A percentile compares a stretch with the other conserved stretches of the same genome.
Conservation (phyloP, 805 yeast species). For the Myxozyma lipomycoides region DNA sequence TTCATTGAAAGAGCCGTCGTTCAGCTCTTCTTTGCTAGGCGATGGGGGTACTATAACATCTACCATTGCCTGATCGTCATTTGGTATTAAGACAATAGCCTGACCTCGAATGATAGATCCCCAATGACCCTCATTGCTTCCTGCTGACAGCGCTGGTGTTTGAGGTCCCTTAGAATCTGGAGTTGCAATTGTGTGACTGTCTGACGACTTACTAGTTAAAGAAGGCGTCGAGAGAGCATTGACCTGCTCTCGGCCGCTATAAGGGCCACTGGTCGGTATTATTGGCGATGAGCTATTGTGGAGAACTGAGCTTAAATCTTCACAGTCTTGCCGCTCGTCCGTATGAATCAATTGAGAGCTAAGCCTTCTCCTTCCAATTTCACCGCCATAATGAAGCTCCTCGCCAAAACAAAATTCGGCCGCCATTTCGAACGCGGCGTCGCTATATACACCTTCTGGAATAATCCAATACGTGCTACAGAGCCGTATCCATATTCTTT, state of each 20-base stretch:
- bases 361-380: constrained; percentile 7
- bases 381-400: constrained; percentile 38
- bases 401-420: constrained; percentile 19
- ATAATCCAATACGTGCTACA: constrained; percentile 38
- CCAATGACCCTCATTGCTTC: constrained; percentile 3
- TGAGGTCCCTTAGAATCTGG: background rate
- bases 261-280: background rate
- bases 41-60: constrained; percentile 17
- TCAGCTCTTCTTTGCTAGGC: constrained; percentile 1
- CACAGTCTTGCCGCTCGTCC: background rate
- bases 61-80: constrained; percentile 27
- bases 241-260: background rate
- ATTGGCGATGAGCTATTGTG: background rate
- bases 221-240: background rate
- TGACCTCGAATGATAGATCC: constrained; percentile 27
- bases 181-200: background rate
- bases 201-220: background rate
- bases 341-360: background rate
- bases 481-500: constrained; percentile 48
- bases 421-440: constrained; percentile 1
- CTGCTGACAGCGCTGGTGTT: background rate
- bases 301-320: background rate
- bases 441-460: constrained; percentile 11
- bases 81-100: constrained; percentile 7
- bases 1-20: background rate